Conservation (phyloP, 345 rosid species). For the Heritiera littoralis region DNA sequence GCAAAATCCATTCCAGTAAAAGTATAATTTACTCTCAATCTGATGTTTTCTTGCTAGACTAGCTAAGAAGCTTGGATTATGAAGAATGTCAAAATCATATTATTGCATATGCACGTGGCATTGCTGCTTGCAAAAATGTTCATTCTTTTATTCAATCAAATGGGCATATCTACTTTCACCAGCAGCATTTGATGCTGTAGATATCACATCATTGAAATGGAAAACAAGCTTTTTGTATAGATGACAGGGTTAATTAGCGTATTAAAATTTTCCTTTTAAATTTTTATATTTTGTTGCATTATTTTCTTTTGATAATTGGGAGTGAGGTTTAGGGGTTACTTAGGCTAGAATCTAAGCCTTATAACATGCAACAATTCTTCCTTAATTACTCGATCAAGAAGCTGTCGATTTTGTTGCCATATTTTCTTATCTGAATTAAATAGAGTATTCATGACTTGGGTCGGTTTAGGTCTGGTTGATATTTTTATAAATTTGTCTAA, state of each 20-base stretch:
- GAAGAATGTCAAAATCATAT: neutral
- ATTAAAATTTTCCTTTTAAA: conserved; percentile 2
- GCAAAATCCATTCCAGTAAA: conserved; percentile 60
- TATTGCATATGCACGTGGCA: neutral
- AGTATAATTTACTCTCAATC: conserved; percentile 18
- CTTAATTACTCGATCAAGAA: too few relatives aligned
- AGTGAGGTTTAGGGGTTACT: too few relatives aligned
- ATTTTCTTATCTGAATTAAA: too few relatives aligned
- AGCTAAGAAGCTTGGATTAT: neutral
- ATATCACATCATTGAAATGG: conserved; percentile 4
- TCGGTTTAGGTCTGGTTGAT: too few relatives aligned
- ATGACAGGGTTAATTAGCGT: conserved; percentile 2
- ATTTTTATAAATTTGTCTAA: too few relatives aligned
- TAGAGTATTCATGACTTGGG: too few relatives aligned
- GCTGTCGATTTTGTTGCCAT: too few relatives aligned
- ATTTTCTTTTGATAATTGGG: neutral
- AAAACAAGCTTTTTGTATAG: conserved; percentile 26
- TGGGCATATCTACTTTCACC: neutral
- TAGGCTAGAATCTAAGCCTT: too few relatives aligned
- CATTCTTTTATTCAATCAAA: conserved; percentile 15
- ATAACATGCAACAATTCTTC: too few relatives aligned
- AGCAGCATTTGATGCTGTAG: conserved; percentile 11
- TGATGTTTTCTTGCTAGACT: conserved; percentile 1
- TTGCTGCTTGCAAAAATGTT: neutral
- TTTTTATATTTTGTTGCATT: neutral